Base-by-base conservation (phyloP, 768 basidiomycete genomes). In the Psilocybe cyanescens region DNA sequence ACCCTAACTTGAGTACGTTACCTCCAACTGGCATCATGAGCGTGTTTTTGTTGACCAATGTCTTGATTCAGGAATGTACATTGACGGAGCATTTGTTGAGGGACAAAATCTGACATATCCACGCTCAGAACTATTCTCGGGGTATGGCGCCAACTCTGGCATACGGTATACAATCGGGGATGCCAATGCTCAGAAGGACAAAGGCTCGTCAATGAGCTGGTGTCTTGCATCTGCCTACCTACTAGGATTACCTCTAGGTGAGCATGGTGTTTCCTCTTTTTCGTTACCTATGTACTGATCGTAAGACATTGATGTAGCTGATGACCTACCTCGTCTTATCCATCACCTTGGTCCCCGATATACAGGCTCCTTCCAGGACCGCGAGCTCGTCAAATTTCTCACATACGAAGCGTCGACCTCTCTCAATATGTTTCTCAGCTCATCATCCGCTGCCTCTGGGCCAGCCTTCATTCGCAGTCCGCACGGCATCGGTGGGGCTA, bases 341-440 rank as follows among this genome's bases (percentile, higher is more conserved):
- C 89, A 94, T 68, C 90, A 93, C 66, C 84, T 95, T 9, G 90
- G 92, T 3, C 93, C 93, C 8, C 84, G 88, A 47, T 95, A 95
- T 61, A 78, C 79, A 1, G 88, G 86, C 19, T 87, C 86, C 47
- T 92, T 94, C 72, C 92, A 93, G 70, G 90, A 92, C 51, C 81
- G 80, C 8, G 71, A 82, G 2, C 80, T 94, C 37, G 78, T 86
- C 64, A 87, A 84, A 48, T 94, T 94, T 71, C 76, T 95, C 51
- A 95, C 93, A 0, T 95, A 95, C 71, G 90, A 93, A 65, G 90
- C 91, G 0, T 86, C 89, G 4, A 92, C 93, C 0, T 92, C 92
- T 0, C 79, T 95, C 56, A 94, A 91, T 69, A 91, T 95, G 80
- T 86, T 87, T 65, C 75, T 95, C 16, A 78, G 81, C 33, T 82